phyloP scores from a whole-genome alignment of 2,329 filamentous ascomycete genomes.

The Graphiopsis chlorocephala region DNA sequence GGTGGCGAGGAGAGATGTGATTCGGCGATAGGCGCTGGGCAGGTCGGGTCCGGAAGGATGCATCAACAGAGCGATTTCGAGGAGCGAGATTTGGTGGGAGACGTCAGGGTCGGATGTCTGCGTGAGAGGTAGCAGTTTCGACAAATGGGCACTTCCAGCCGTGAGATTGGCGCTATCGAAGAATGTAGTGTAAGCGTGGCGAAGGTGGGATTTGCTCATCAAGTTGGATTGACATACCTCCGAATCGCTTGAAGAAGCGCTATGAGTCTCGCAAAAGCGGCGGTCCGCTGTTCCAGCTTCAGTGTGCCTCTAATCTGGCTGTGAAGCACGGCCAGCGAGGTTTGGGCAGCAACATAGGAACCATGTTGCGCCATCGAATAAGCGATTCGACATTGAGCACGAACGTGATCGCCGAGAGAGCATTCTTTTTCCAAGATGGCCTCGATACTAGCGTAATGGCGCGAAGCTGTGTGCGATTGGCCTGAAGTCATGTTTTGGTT shows the following conservation, averaged over 20 bases:
- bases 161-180: slow-evolving; percentile 52
- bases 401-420: slow-evolving; percentile 75
- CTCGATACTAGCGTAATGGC: slow-evolving; percentile 66
- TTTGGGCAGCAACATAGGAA: slow-evolving; percentile 66
- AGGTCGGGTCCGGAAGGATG: slow-evolving; percentile 33
- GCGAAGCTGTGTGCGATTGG: slow-evolving; percentile 43
- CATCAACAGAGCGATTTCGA: slow-evolving; percentile 59
- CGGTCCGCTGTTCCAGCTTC: slow-evolving; percentile 73
- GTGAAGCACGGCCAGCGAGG: slow-evolving; percentile 59
- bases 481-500: slow-evolving; percentile 32
- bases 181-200: neutral
- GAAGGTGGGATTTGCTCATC: neutral
- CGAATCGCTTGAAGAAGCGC: slow-evolving; percentile 10
- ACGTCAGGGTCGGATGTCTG: slow-evolving; percentile 55
- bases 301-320: slow-evolving; percentile 65
- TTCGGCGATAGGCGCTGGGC: neutral
- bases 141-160: slow-evolving; percentile 56
- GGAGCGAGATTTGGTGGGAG: slow-evolving; percentile 56
- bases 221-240: neutral
- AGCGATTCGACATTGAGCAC: slow-evolving; percentile 68
- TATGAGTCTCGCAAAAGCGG: slow-evolving; percentile 64
- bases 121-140: slow-evolving; percentile 52
- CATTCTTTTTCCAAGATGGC: slow-evolving; percentile 65
- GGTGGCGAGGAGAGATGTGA: neutral
- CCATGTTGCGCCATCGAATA: slow-evolving; percentile 65